Conservation (phyloP, 2,329 filamentous ascomycete genomes). For the Botrytis galanthina region DNA sequence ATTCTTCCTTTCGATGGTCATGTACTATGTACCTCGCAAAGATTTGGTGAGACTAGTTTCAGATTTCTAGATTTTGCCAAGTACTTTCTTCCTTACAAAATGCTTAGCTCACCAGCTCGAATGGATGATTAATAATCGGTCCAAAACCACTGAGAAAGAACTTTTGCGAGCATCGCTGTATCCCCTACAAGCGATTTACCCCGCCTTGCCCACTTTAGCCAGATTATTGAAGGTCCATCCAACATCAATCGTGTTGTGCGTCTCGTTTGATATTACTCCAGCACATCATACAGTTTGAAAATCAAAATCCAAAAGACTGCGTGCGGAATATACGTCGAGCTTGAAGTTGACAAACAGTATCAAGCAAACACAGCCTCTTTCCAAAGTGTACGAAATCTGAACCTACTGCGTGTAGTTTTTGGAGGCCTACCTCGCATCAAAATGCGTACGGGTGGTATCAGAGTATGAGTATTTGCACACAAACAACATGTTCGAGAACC, state of each 20-base stretch:
- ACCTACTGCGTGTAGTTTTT: background rate
- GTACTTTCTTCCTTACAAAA: background rate
- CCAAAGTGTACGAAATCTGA: background rate
- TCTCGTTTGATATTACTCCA: background rate
- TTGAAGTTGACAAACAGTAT: background rate
- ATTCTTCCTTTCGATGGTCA: background rate
- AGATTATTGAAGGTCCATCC: background rate
- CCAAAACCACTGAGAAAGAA: background rate
- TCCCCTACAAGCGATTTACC: background rate
- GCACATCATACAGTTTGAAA: background rate
- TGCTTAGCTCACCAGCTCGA: background rate
- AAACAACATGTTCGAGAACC: background rate
- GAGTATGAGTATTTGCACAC: background rate
- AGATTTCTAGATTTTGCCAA: background rate
- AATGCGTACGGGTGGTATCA: background rate
- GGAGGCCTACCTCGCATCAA: background rate
- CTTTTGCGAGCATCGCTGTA: background rate
- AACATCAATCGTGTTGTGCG: background rate
- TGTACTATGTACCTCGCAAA: background rate
- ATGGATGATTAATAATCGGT: background rate
- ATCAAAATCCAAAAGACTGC: background rate
- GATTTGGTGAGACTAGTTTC: background rate
- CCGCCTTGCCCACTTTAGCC: background rate
- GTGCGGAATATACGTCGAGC: background rate
- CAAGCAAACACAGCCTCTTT: background rate